Evolutionary conservation across 305 asterid species (phyloP).

Genomic region (Fraxinus nigra): DNA sequence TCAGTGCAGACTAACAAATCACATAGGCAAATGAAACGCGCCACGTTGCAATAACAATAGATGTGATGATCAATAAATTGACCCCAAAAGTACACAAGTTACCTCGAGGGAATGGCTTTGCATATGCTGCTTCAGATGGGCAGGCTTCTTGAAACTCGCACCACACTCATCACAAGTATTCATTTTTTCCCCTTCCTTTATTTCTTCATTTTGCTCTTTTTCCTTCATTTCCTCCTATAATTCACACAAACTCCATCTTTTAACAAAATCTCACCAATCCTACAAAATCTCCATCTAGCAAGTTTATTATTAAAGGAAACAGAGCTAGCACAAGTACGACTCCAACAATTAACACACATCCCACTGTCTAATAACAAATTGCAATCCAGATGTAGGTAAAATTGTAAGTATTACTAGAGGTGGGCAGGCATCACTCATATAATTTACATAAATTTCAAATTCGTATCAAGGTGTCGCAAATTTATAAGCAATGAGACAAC

Average conservation of each 20-base stretch:
- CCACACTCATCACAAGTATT: constrained; percentile 73
- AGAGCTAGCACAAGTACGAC: not conserved
- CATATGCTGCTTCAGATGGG: constrained; percentile 91
- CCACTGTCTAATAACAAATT: not conserved
- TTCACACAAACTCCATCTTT: not conserved
- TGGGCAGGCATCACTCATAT: not conserved
- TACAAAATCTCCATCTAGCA: not conserved
- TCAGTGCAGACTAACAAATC: not conserved
- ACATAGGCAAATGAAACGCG: not conserved
- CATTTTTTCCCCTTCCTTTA: constrained; percentile 23
- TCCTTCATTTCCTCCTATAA: constrained; percentile 47
- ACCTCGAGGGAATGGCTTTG: constrained; percentile 87
- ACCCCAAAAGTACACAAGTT: not conserved
- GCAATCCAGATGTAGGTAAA: not conserved
- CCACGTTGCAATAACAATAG: too few relatives aligned
- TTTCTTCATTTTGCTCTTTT: constrained; percentile 36
- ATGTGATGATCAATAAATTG: not conserved
- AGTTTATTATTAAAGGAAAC: not conserved
- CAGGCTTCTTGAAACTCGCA: constrained; percentile 64
- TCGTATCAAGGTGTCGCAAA: too few relatives aligned
- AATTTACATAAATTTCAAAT: too few relatives aligned
- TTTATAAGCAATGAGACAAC: not conserved
- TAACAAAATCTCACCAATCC: not conserved
- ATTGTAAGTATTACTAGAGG: not conserved
- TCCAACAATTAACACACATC: not conserved